phyloP scores from a whole-genome alignment of 179 eudicot species.

The Pouteria campechiana region DNA sequence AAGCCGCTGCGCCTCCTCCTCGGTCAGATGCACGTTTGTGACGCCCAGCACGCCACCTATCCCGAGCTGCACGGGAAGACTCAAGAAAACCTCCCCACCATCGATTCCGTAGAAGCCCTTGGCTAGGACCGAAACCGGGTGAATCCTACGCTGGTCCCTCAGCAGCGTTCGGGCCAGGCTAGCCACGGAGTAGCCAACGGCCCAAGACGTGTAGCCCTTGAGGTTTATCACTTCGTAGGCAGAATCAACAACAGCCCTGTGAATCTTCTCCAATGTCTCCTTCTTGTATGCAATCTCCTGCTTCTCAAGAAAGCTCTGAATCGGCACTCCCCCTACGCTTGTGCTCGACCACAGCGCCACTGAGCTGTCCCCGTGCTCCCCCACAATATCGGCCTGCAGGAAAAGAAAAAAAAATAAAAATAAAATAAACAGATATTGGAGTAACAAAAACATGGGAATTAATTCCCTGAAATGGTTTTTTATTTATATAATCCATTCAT shows the following conservation, averaged over 20 bases:
- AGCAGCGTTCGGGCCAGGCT: constrained; percentile 64
- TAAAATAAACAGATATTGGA: no score
- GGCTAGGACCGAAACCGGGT: constrained; percentile 80
- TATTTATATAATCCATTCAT: no score
- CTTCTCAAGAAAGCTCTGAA: constrained; percentile 63
- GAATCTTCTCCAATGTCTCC: constrained; percentile 55
- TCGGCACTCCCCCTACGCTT: constrained; percentile 87
- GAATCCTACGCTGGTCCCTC: constrained; percentile 67
- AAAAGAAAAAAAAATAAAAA: neutral
- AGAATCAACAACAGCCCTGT: constrained; percentile 57
- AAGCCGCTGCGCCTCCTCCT: constrained; percentile 43
- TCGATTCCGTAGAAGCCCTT: constrained; percentile 69
- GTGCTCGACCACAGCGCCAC: constrained; percentile 98
- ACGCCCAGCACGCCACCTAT: constrained; percentile 73
- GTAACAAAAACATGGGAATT: no score
- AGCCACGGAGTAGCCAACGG: constrained; percentile 87
- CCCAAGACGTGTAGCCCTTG: constrained; percentile 99
- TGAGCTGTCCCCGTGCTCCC: constrained; percentile 95
- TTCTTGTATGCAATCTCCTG: constrained; percentile 64
- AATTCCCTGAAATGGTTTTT: no score
- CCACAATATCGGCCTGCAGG: constrained; percentile 74
- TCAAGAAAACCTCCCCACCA: constrained; percentile 58
- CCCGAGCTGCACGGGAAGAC: constrained; percentile 89
- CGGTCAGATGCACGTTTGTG: constrained; percentile 62
- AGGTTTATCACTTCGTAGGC: constrained; percentile 86